These are phyloP conservation scores for Entonaema liquescens DNA, from an alignment of 495 filamentous ascomycete genomes.

Conservation along the genomic window DNA sequence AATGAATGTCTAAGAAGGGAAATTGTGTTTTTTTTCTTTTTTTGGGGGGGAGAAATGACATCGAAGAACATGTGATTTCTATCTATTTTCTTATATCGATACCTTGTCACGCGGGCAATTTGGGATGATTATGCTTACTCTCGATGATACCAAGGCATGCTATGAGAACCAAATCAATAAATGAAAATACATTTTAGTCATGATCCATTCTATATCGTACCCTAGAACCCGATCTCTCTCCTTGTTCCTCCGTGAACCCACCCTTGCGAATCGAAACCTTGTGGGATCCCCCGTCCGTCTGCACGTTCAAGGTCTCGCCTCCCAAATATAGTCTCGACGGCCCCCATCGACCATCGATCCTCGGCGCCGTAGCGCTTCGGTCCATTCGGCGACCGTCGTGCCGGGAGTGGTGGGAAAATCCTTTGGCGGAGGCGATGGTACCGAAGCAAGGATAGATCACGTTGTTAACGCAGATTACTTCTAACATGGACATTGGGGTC, in stretches of 20 bases:
- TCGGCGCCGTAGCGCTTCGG: constrained; percentile 31
- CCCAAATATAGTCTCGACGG: constrained; percentile 32
- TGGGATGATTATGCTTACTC: constrained; percentile 38
- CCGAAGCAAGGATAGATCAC: constrained; percentile 28
- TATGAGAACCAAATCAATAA: constrained; percentile 38
- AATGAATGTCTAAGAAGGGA: constrained; percentile 35
- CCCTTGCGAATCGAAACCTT: constrained; percentile 27
- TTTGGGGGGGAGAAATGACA: constrained; percentile 15
- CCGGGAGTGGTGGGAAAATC: constrained; percentile 18
- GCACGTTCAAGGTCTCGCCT: constrained; percentile 25
- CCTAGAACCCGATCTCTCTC: constrained; percentile 18
- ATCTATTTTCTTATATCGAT: constrained; percentile 40
- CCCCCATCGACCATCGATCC: constrained; percentile 33
- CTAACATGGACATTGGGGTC: constrained; percentile 15
- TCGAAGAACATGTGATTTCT: constrained; percentile 34
- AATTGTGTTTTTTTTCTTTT: constrained; percentile 30
- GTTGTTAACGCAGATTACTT: constrained; percentile 27
- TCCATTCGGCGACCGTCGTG: constrained; percentile 32
- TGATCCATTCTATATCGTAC: constrained; percentile 29
- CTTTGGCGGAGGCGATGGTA: constrained; percentile 29
- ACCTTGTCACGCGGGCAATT: constrained; percentile 41
- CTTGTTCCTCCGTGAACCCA: constrained; percentile 25
- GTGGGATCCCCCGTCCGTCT: constrained; percentile 28
- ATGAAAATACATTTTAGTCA: constrained; percentile 22
- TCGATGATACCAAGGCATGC: constrained; percentile 42